Conservation (phyloP, 495 filamentous ascomycete genomes). For the Penicillium argentinense region DNA sequence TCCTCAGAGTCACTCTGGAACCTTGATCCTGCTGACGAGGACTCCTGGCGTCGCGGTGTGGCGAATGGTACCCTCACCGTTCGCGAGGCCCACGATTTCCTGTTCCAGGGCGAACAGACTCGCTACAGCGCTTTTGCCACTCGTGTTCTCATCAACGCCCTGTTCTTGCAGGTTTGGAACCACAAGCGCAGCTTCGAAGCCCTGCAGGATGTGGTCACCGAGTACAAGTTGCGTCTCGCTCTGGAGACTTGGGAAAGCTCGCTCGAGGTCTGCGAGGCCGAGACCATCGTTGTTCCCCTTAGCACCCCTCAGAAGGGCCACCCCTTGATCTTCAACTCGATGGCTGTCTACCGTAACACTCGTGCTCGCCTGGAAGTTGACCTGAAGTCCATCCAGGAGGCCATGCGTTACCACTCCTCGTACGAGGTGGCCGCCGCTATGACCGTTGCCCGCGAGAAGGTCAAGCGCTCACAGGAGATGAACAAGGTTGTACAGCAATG, state of each 20-base stretch:
- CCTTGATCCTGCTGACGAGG: constrained; percentile 74
- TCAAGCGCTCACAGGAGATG: constrained; percentile 96
- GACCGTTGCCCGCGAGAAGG: constrained; percentile 87
- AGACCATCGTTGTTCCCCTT: constrained; percentile 84
- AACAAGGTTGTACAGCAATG: constrained; percentile 97
- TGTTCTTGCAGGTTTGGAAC: constrained; percentile 98
- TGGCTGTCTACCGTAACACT: constrained; percentile 95
- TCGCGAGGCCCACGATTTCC: constrained; percentile 87
- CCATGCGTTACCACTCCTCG: constrained; percentile 92
- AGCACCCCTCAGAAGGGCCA: constrained; percentile 97
- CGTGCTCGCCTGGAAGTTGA: constrained; percentile 92
- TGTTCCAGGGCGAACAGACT: constrained; percentile 89
- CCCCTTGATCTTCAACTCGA: constrained; percentile 96
- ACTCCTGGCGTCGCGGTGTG: constrained; percentile 75
- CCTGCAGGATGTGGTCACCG: constrained; percentile 92
- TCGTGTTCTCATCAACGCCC: constrained; percentile 97
- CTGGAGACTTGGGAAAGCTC: constrained; percentile 98
- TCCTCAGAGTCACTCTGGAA: constrained; percentile 97
- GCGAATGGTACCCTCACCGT: constrained; percentile 76
- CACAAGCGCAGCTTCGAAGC: constrained; percentile 97
- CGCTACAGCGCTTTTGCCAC: constrained; percentile 97
- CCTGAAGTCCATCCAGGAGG: constrained; percentile 92
- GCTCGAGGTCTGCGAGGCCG: constrained; percentile 88
- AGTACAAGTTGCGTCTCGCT: constrained; percentile 95
- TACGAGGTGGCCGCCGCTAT: constrained; percentile 97